A percentile compares a stretch with the other conserved stretches of the same genome.
These are phyloP conservation scores for Candida germanica DNA, from an alignment of 805 yeast species.

Conservation along the genomic window DNA sequence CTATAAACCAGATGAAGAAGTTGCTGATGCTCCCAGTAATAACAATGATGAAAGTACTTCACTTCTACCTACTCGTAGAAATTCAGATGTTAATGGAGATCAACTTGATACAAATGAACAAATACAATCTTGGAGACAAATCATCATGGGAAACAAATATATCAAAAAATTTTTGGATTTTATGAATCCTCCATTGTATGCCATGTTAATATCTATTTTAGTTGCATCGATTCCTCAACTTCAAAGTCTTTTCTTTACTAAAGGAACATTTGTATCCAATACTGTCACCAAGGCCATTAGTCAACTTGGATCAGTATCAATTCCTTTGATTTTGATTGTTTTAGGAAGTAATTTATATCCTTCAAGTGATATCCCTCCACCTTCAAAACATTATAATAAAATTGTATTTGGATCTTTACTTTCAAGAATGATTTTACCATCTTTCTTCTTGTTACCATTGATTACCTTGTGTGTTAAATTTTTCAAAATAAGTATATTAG, in stretches of 20 bases:
- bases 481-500: slow-evolving; percentile 63
- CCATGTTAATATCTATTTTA: slow-evolving; percentile 66
- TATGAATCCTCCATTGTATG: slow-evolving; percentile 83
- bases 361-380: slow-evolving; percentile 62
- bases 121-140: background rate
- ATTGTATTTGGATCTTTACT: slow-evolving; percentile 66
- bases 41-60: slow-evolving; percentile 3
- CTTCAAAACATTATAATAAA: slow-evolving; percentile 58
- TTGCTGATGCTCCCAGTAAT: background rate
- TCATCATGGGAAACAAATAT: background rate
- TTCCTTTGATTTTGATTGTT: slow-evolving; percentile 72
- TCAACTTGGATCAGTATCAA: slow-evolving; percentile 71
- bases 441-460: slow-evolving; percentile 62
- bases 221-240: slow-evolving; percentile 65
- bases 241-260: slow-evolving; percentile 49
- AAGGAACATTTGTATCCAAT: slow-evolving; percentile 59
- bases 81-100: background rate
- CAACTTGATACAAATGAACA: background rate
- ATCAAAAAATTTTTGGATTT: slow-evolving; percentile 17
- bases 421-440: slow-evolving; percentile 77
- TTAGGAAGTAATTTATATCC: slow-evolving; percentile 79
- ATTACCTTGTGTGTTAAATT: slow-evolving; percentile 63
- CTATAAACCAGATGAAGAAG: slow-evolving; percentile 12
- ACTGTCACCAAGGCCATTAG: slow-evolving; percentile 62
- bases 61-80: slow-evolving; percentile 2